Conservation (phyloP, 1,284 basidiomycete genomes). For the Volvariella volvacea region DNA sequence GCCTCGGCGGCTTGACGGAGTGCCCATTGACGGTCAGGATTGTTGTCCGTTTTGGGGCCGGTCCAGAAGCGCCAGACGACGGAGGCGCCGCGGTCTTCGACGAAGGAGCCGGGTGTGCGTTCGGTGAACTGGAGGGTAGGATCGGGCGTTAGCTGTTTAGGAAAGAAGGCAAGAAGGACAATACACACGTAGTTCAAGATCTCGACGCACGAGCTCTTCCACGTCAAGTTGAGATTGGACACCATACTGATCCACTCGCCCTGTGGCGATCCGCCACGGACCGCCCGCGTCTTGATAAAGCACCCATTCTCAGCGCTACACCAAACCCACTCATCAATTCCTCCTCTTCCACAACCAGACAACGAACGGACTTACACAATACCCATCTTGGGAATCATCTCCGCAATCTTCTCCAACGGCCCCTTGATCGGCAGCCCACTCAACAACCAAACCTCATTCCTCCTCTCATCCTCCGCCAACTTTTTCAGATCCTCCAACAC, state of each 20-base stretch:
- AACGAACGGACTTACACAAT: constrained; percentile 48
- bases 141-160: too few species aligned
- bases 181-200: constrained; percentile 72
- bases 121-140: constrained; percentile 64
- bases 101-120: constrained; percentile 78
- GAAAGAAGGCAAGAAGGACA: neutral
- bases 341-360: constrained; percentile 2
- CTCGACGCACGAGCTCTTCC: constrained; percentile 76
- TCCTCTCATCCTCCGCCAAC: constrained; percentile 49
- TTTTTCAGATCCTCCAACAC: constrained; percentile 53
- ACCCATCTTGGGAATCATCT: constrained; percentile 62
- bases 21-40: constrained; percentile 68
- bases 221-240: constrained; percentile 68
- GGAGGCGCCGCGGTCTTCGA: constrained; percentile 81
- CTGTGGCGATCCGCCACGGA: constrained; percentile 20
- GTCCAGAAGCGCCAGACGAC: constrained; percentile 83
- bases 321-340: too few species aligned
- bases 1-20: constrained; percentile 83
- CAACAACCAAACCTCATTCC: constrained; percentile 78
- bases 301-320: constrained; percentile 81
- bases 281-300: constrained; percentile 59
- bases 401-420: constrained; percentile 57
- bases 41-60: constrained; percentile 36
- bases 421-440: constrained; percentile 66
- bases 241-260: constrained; percentile 74